Conservation (phyloP, 257 asterid species). For the Plantago ovata region DNA sequence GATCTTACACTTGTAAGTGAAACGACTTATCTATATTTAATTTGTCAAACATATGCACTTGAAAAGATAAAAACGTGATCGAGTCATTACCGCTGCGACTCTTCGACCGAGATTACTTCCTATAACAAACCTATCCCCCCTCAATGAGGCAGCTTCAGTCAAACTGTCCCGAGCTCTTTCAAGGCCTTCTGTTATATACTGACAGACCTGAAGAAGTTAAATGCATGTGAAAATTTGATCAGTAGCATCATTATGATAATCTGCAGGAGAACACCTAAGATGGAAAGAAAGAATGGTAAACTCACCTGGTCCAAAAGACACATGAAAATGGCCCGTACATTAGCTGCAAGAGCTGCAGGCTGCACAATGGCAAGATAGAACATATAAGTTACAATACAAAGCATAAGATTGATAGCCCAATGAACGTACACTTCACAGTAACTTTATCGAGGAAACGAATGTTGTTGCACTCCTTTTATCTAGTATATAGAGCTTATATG, state of each 20-base stretch:
- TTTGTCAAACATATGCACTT: constrained; percentile 14
- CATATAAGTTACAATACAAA: constrained; percentile 18
- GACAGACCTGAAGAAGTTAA: constrained; percentile 63
- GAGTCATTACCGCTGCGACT: constrained; percentile 85
- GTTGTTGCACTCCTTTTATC: not conserved
- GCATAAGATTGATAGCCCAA: constrained; percentile 4
- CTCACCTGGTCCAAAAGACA: constrained; percentile 92
- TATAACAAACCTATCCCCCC: constrained; percentile 93
- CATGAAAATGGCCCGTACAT: constrained; percentile 83
- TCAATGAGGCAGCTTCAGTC: constrained; percentile 89
- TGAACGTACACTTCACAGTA: not conserved
- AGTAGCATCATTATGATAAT: constrained; percentile 7
- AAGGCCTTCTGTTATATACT: constrained; percentile 89
- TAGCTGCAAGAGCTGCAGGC: constrained; percentile 88
- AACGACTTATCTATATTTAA: no score
- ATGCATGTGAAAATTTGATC: constrained; percentile 1
- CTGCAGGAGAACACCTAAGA: constrained; percentile 20
- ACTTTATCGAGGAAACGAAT: not conserved
- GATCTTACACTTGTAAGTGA: constrained; percentile 2
- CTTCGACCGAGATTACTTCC: constrained; percentile 87
- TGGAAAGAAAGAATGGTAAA: constrained; percentile 19
- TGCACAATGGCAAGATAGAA: constrained; percentile 34
- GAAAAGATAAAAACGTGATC: constrained; percentile 6
- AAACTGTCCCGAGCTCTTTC: constrained; percentile 94
- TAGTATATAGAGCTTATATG: no score